phyloP scores from a whole-genome alignment of 306 rosid genomes.

The Lablab purpureus region DNA sequence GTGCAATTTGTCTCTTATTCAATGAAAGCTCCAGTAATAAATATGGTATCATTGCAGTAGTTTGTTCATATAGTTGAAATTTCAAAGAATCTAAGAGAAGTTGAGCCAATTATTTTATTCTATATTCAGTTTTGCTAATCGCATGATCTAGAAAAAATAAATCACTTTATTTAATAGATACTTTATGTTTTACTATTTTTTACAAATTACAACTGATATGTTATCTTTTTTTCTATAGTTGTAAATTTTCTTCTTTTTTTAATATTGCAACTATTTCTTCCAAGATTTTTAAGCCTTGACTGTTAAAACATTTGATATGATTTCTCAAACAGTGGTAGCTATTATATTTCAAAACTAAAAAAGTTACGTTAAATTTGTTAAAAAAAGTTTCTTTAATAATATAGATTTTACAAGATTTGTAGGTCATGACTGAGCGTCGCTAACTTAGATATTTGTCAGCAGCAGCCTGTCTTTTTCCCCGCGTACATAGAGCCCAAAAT shows the following conservation, averaged over 20 bases:
- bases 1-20: neutral
- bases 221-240: neutral
- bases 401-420: constrained; percentile 18
- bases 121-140: neutral
- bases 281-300: neutral
- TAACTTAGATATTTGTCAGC: neutral
- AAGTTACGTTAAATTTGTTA: neutral
- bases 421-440: neutral
- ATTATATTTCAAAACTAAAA: neutral
- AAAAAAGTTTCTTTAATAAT: neutral
- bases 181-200: neutral
- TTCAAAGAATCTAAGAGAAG: neutral
- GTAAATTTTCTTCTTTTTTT: neutral
- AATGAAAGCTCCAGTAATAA: neutral
- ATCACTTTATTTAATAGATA: neutral
- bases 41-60: neutral
- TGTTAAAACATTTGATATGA: neutral
- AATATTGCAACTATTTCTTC: neutral
- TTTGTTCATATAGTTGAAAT: neutral
- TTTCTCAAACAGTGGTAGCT: neutral
- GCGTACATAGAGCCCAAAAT: neutral
- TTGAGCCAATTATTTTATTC: neutral
- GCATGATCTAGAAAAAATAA: neutral
- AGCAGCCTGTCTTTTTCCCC: neutral
- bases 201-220: neutral